Conservation (phyloP, 305 asterid genomes). For the Andrographis paniculata region DNA sequence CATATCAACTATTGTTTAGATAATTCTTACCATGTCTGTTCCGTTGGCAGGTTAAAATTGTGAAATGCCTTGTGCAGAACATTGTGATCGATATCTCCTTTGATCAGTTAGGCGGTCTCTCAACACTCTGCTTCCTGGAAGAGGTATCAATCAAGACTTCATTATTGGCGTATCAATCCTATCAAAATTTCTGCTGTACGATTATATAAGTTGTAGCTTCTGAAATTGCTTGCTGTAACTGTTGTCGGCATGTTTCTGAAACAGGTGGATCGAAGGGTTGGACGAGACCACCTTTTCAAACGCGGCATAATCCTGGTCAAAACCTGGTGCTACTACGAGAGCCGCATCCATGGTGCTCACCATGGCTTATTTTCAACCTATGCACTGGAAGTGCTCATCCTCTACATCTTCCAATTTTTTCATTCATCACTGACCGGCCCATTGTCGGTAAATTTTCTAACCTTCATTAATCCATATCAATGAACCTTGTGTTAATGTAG, state of each 20-base stretch:
- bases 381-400: slow-evolving; percentile 74
- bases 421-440: slow-evolving; percentile 62
- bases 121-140: slow-evolving; percentile 90
- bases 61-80: slow-evolving; percentile 72
- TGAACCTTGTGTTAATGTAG: slow-evolving; percentile 5
- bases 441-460: slow-evolving; percentile 56
- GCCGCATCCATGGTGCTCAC: slow-evolving; percentile 85
- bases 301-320: slow-evolving; percentile 74
- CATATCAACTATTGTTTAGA: too few species aligned
- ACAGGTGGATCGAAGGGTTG: slow-evolving; percentile 77
- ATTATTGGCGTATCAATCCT: background rate
- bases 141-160: slow-evolving; percentile 42
- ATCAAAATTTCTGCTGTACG: too few species aligned
- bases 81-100: slow-evolving; percentile 75
- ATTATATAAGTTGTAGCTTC: too few species aligned
- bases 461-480: too few species aligned
- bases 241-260: slow-evolving; percentile 15
- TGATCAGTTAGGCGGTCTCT: slow-evolving; percentile 90
- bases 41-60: slow-evolving; percentile 77
- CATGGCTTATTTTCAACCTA: slow-evolving; percentile 86
- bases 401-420: slow-evolving; percentile 74
- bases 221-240: too few species aligned
- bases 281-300: slow-evolving; percentile 72
- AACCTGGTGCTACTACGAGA: slow-evolving; percentile 88
- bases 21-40: too few species aligned